A percentile compares a stretch with the other conserved stretches of the same genome.
Evolutionary conservation across 805 yeast species (phyloP).

Genomic region (Pichia paraexigua): DNA sequence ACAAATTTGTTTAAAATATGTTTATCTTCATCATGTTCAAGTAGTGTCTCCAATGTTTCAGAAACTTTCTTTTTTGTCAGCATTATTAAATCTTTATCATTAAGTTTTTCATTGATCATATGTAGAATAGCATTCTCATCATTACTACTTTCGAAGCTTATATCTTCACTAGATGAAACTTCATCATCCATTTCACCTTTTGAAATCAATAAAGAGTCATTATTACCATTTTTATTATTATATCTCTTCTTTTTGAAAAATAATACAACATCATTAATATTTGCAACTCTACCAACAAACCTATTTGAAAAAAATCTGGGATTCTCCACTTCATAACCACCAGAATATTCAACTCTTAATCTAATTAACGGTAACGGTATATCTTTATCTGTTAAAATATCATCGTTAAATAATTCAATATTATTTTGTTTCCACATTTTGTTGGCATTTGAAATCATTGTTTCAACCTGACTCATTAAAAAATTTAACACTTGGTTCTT

Average conservation of each 20-base stretch:
- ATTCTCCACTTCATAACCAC: conserved; percentile 88
- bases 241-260: conserved; percentile 42
- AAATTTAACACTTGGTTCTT: conserved; percentile 53
- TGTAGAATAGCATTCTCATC: conserved; percentile 29
- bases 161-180: not conserved
- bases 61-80: conserved; percentile 71
- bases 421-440: conserved; percentile 36
- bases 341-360: conserved; percentile 78
- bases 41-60: conserved; percentile 61
- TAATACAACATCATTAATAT: conserved; percentile 76
- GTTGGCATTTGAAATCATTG: conserved; percentile 53
- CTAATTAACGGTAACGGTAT: conserved; percentile 78
- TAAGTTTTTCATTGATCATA: conserved; percentile 55
- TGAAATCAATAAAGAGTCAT: not conserved
- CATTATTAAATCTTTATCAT: conserved; percentile 55
- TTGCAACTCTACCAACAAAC: conserved; percentile 88
- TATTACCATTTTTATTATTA: not conserved
- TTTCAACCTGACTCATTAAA: conserved; percentile 57
- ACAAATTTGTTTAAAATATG: conserved; percentile 58
- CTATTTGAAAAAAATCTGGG: conserved; percentile 81
- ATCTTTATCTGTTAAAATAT: conserved; percentile 26
- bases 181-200: conserved; percentile 28
- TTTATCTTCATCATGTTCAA: conserved; percentile 73
- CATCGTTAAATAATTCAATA: conserved; percentile 19
- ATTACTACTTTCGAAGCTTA: conserved; percentile 18